phyloP scores from a whole-genome alignment of 169 alveolate species.

The Eimeria tenella region DNA sequence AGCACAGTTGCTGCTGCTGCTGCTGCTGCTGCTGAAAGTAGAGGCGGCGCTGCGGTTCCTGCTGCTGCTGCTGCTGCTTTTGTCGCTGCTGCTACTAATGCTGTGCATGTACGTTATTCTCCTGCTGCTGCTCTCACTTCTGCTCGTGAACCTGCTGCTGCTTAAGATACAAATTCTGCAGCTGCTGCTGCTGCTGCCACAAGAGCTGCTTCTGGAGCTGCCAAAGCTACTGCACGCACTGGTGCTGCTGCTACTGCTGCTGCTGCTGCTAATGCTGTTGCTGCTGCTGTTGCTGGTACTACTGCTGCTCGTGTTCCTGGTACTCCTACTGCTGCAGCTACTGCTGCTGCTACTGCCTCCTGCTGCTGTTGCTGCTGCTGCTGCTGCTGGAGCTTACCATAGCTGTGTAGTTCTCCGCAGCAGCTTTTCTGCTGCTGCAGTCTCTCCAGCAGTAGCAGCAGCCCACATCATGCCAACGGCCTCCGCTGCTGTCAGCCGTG shows the following conservation, averaged over 20 bases:
- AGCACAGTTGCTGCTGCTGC: slow-evolving; percentile 20
- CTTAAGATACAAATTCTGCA: no score
- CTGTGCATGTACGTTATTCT: neutral
- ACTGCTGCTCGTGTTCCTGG: no score
- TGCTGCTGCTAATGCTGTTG: no score
- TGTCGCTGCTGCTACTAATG: neutral
- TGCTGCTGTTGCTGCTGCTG: neutral
- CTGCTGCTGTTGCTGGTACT: no score
- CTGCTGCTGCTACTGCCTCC: no score
- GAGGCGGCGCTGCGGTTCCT: no score
- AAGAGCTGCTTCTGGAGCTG: neutral
- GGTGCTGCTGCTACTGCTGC: no score
- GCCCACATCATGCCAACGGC: neutral
- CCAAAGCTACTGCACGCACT: no score
- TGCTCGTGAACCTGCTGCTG: no score
- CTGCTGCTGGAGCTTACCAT: slow-evolving; percentile 1
- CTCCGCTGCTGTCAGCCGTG: slow-evolving; percentile 9
- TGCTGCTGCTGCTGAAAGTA: slow-evolving; percentile 47
- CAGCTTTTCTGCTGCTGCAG: neutral
- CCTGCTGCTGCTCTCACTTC: no score
- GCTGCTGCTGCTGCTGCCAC: neutral
- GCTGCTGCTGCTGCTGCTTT: neutral
- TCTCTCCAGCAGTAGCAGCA: neutral
- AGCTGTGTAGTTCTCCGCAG: neutral
- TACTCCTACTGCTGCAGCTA: no score